Evolutionary conservation across 495 filamentous ascomycete genomes (phyloP).

Genomic region (Penicillium cataractarum): DNA sequence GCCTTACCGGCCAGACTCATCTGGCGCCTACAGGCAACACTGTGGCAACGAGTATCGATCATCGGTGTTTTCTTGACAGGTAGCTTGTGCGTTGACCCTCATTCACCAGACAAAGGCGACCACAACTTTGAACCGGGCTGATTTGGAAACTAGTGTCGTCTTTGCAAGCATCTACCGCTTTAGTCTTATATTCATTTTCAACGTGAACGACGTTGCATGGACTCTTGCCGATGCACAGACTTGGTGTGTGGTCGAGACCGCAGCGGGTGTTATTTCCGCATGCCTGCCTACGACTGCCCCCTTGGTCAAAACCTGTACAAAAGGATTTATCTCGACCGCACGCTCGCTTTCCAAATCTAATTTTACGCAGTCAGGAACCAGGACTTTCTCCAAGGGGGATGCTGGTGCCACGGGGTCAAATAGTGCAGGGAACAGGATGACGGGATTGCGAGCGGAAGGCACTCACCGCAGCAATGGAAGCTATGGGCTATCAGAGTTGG

Average conservation of each 20-base stretch:
- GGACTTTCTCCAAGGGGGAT: background rate
- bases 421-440: background rate
- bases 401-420: background rate
- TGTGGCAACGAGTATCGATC: too few relatives aligned
- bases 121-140: too few relatives aligned
- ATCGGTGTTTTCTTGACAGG: too few relatives aligned
- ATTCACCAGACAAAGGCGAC: too few relatives aligned
- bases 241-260: constrained; percentile 30
- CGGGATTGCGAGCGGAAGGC: background rate
- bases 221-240: constrained; percentile 25
- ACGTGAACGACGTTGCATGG: constrained; percentile 17
- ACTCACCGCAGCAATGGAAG: background rate
- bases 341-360: constrained; percentile 6
- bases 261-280: constrained; percentile 25
- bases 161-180: too few relatives aligned
- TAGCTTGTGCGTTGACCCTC: too few relatives aligned
- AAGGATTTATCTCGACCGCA: constrained; percentile 4
- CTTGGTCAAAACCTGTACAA: constrained; percentile 12
- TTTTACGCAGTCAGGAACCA: background rate
- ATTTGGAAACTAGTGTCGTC: too few relatives aligned
- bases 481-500: constrained; percentile 9
- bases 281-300: constrained; percentile 28
- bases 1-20: too few relatives aligned
- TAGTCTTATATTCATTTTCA: too few relatives aligned
- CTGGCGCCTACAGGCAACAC: too few relatives aligned